These are phyloP conservation scores for Phytophthora multivora DNA, from an alignment of 352 stramenopile genomes.

Conservation along the genomic window DNA sequence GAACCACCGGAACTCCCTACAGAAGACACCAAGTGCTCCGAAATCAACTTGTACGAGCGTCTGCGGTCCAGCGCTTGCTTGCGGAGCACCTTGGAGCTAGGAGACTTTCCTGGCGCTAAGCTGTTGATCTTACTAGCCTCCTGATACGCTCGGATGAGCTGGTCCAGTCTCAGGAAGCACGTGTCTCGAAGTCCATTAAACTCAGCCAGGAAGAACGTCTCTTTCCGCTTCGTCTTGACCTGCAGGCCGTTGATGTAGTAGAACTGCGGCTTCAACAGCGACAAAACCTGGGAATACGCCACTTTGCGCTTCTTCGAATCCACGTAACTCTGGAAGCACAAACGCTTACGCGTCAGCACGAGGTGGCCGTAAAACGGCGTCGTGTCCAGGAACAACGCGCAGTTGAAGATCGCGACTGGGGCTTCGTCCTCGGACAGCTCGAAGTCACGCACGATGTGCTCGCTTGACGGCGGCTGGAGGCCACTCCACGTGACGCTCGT, in stretches of 20 bases:
- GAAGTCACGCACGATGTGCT: constrained; percentile 49
- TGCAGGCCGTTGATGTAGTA: constrained; percentile 88
- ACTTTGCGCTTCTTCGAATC: constrained; percentile 58
- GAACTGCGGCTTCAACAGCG: constrained; percentile 81
- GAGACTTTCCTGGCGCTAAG: constrained; percentile 28
- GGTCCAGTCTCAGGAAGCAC: constrained; percentile 71
- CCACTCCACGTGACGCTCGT: constrained; percentile 71
- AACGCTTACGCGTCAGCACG: constrained; percentile 66
- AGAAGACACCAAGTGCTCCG: constrained; percentile 33
- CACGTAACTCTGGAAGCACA: constrained; percentile 68
- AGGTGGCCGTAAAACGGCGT: constrained; percentile 76
- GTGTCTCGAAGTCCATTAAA: constrained; percentile 79
- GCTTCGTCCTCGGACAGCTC: constrained; percentile 45
- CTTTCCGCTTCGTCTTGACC: constrained; percentile 65
- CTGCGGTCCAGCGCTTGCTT: constrained; percentile 60
- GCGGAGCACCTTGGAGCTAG: constrained; percentile 47
- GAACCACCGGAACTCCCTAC: constrained; percentile 3
- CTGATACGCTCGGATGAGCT: constrained; percentile 71
- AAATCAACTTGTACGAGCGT: constrained; percentile 59
- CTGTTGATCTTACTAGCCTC: constrained; percentile 40
- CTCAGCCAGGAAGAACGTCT: constrained; percentile 80
- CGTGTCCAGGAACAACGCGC: constrained; percentile 75
- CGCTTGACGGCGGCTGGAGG: constrained; percentile 40
- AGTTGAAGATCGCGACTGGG: constrained; percentile 76
- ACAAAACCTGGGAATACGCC: constrained; percentile 59